phyloP scores from a whole-genome alignment of 1,284 basidiomycete species.

The Agaricales sp. region DNA sequence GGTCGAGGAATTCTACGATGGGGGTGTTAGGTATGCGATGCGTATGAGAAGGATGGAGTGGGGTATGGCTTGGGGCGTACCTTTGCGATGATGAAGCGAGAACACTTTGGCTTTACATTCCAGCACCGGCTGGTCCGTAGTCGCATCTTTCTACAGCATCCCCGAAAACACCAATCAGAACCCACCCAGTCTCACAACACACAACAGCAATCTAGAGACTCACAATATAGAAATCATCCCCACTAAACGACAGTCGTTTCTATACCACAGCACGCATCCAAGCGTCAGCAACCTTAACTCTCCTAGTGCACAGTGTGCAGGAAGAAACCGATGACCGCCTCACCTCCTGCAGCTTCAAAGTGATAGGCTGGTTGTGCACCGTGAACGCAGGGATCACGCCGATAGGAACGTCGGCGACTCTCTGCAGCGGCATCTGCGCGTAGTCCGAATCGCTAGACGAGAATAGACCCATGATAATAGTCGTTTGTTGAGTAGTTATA shows the following conservation, averaged over 20 bases:
- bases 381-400: neutral
- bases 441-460: neutral
- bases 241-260: neutral
- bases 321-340: neutral
- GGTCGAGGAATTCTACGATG: constrained; percentile 6
- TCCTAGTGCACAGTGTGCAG: too few relatives aligned
- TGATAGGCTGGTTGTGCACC: neutral
- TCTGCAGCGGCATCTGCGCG: neutral
- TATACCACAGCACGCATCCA: too few relatives aligned
- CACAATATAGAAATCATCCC: neutral
- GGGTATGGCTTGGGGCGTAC: too few relatives aligned
- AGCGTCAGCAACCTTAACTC: too few relatives aligned
- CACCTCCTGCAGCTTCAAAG: neutral
- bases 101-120: neutral
- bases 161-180: neutral
- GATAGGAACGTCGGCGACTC: neutral
- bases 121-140: neutral
- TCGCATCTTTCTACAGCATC: neutral
- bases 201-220: neutral
- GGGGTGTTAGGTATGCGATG: too few relatives aligned
- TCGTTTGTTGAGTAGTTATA: too few relatives aligned
- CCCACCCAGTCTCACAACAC: too few relatives aligned
- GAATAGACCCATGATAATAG: neutral
- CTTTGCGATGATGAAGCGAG: too few relatives aligned
- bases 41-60: too few relatives aligned